Evolutionary conservation across 305 asterid species (phyloP), one percentile per base, ranked within the genome.

Genomic region (Solanum hybrid): DNA sequence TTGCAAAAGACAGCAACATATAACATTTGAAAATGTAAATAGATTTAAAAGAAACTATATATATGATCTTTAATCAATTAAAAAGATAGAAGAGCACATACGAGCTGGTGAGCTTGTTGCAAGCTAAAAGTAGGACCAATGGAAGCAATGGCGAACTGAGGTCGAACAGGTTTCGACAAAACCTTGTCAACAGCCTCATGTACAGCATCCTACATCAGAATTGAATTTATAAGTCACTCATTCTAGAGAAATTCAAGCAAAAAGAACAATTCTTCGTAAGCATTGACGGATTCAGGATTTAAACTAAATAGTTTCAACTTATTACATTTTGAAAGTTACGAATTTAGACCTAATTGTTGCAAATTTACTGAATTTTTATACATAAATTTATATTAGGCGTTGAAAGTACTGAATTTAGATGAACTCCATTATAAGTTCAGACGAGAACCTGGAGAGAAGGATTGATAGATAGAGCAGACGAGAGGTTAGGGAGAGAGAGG

Each of bases 91-190:
- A 73, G 66, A 29, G 89, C 72, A 72, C 36, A 51, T 93, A 97
- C 98, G 88, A 94, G 96, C 60, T 89, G 79, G 79, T 93, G 94
- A 84, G 95, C 96, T 8, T 60, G 88, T 87, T 69, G 27, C 91
- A 93, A 86, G 91, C 88, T 42, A 87, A 92, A 94, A 66, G 97
- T 93, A 72, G 97, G 96, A 56, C 96, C 93, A 89, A 95, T 71
- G 6, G 96, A 94, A 32, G 93, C 99, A 81, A 95, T 88, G 27
- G 92, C 97, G 20, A 97, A 97, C 88, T 97, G 96, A n/a, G 99
- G 99, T 73, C 96, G 96, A 87, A 93, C 91, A 17, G 99, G 98
- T 90, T 90, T 92, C 5, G 93, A 92, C 24, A 96, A 92, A 89
- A 96, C 98, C 92, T 95, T 94, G 35, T 92, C 94, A 42, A 94